These are phyloP conservation scores for Dothiorella sarmentorum DNA, from an alignment of 2,329 filamentous ascomycete genomes.

Conservation along the genomic window DNA sequence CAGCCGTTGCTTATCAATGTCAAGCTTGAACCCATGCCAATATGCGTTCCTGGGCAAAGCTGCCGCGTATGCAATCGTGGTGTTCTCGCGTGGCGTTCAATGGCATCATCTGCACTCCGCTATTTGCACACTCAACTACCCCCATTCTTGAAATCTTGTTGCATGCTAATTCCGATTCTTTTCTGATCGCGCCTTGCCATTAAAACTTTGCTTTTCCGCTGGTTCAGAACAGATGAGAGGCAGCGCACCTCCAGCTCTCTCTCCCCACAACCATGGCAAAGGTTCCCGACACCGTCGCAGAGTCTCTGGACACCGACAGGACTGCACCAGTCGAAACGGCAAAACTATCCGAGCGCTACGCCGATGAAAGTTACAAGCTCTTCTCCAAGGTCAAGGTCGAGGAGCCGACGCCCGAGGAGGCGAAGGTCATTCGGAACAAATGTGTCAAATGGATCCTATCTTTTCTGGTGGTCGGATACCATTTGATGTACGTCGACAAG, in stretches of 20 bases:
- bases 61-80: not conserved
- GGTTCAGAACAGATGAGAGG: not conserved
- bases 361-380: slow-evolving; percentile 44
- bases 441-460: slow-evolving; percentile 37
- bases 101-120: slow-evolving; percentile 5
- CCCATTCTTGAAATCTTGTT: not conserved
- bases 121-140: not conserved
- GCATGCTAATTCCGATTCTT: not conserved
- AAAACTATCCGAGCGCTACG: slow-evolving; percentile 38
- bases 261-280: not conserved
- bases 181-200: no score
- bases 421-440: slow-evolving; percentile 34
- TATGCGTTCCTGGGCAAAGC: not conserved
- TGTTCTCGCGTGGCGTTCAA: not conserved
- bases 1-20: not conserved
- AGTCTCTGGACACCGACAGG: not conserved
- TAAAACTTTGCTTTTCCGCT: not conserved
- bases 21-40: not conserved
- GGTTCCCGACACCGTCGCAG: not conserved
- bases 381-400: slow-evolving; percentile 39
- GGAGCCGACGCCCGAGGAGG: slow-evolving; percentile 36
- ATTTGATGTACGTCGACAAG: slow-evolving; percentile 42
- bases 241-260: not conserved
- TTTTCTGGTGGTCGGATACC: slow-evolving; percentile 40
- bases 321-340: slow-evolving; percentile 18